phyloP scores from a whole-genome alignment of 2,329 filamentous ascomycete species.

The Pseudogymnoascus sp. region DNA sequence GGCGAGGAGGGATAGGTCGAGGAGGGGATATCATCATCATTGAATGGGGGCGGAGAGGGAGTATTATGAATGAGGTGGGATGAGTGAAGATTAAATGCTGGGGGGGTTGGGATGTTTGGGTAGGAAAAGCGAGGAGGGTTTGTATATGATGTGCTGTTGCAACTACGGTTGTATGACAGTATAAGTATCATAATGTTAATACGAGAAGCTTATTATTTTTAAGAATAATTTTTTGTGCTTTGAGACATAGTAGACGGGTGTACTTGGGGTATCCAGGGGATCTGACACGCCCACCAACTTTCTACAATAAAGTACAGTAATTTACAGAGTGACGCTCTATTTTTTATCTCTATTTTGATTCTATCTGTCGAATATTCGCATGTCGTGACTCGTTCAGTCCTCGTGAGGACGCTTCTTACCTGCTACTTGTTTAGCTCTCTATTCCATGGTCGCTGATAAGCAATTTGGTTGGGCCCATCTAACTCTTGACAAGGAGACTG shows the following conservation, averaged over 20 bases:
- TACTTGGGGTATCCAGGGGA: constrained; percentile 14
- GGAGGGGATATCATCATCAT: constrained; percentile 6
- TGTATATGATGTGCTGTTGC: not conserved
- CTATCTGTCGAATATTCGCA: not conserved
- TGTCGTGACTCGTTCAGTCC: constrained; percentile 15
- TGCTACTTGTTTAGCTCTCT: constrained; percentile 14
- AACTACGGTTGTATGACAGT: not conserved
- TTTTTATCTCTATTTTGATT: not conserved
- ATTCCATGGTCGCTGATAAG: not conserved
- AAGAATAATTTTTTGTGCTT: not conserved
- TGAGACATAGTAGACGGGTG: constrained; percentile 13
- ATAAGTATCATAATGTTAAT: not conserved
- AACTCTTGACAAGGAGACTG: constrained; percentile 70
- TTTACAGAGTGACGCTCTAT: not conserved
- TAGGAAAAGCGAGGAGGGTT: not conserved
- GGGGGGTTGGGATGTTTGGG: not conserved
- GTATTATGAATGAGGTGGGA: constrained; percentile 14
- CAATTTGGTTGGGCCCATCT: constrained; percentile 18
- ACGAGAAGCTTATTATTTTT: not conserved
- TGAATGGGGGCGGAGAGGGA: constrained; percentile 13
- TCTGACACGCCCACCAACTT: not conserved
- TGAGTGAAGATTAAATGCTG: constrained; percentile 19
- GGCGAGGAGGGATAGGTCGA: constrained; percentile 11
- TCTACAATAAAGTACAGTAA: not conserved
- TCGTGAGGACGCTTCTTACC: constrained; percentile 28